phyloP scores from a whole-genome alignment of 805 yeast genomes.

The Wickerhamiella azymoides region DNA sequence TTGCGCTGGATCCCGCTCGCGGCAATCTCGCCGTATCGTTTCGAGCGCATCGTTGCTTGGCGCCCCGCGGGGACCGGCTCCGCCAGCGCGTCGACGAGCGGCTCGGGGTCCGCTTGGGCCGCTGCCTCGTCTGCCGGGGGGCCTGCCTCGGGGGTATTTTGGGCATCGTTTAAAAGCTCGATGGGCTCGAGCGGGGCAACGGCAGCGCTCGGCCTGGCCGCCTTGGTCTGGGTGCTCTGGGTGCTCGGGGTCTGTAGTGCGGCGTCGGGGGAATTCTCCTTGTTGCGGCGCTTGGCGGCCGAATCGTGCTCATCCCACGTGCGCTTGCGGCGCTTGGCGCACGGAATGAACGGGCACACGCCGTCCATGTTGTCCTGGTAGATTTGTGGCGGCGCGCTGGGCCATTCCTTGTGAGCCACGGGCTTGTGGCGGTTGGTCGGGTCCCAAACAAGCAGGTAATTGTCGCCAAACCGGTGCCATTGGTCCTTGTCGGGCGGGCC shows the following conservation, averaged over 20 bases:
- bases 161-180: too few relatives aligned
- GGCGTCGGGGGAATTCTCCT: conserved; percentile 12
- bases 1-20: conserved; percentile 48
- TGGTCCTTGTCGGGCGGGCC: conserved; percentile 74
- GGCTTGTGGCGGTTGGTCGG: conserved; percentile 67
- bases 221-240: too few relatives aligned
- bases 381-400: conserved; percentile 47
- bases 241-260: conserved; percentile 19
- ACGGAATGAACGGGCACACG: conserved; percentile 60
- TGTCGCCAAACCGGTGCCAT: conserved; percentile 61
- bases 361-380: conserved; percentile 49
- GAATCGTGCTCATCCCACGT: neutral
- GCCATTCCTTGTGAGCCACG: conserved; percentile 72
- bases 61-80: conserved; percentile 1
- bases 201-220: too few relatives aligned
- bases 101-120: too few relatives aligned
- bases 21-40: conserved; percentile 37
- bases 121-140: too few relatives aligned
- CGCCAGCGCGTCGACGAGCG: too few relatives aligned
- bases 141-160: too few relatives aligned
- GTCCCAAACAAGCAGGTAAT: conserved; percentile 70
- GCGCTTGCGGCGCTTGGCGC: conserved; percentile 1
- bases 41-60: conserved; percentile 6
- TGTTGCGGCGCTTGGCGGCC: neutral
- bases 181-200: too few relatives aligned